Conservation (phyloP, 192 early-diverging fungal genomes). For the Linderina pennispora region DNA sequence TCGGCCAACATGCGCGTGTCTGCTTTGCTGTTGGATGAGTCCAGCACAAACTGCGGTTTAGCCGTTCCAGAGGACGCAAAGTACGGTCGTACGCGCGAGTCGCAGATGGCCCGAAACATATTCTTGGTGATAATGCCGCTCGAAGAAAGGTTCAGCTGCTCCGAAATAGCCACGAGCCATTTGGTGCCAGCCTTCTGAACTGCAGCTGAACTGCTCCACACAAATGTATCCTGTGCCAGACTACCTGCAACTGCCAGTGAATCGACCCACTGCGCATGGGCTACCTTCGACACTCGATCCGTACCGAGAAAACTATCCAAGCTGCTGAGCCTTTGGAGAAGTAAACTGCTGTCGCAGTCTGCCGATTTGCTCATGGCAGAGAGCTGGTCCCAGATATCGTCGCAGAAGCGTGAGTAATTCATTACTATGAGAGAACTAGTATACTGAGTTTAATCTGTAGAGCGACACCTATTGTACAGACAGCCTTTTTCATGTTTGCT, state of each 20-base stretch:
- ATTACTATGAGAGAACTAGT: too few species aligned
- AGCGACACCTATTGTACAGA: too few species aligned
- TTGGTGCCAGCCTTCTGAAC: conserved; percentile 1
- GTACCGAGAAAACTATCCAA: neutral
- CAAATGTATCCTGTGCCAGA: conserved; percentile 8
- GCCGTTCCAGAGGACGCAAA: conserved; percentile 9
- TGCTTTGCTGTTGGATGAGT: neutral
- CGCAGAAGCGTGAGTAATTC: conserved; percentile 15
- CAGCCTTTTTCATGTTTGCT: too few species aligned
- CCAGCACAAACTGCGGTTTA: conserved; percentile 4
- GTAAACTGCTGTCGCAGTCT: too few species aligned
- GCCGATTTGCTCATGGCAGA: too few species aligned
- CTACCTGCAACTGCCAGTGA: conserved; percentile 24
- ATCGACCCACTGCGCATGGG: conserved; percentile 2
- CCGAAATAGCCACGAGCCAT: conserved; percentile 7
- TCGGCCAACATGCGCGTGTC: neutral
- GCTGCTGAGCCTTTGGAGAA: neutral
- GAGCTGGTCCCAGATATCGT: conserved; percentile 18
- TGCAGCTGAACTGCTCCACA: conserved; percentile 5
- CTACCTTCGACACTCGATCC: neutral
- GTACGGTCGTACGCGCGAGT: conserved; percentile 17
- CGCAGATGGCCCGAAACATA: conserved; percentile 11
- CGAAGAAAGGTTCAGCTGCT: too few species aligned
- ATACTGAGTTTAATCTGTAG: too few species aligned
- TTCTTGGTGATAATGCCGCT: too few species aligned